Base-by-base conservation (phyloP, 805 yeast species). In the Peterozyma toletana region DNA sequence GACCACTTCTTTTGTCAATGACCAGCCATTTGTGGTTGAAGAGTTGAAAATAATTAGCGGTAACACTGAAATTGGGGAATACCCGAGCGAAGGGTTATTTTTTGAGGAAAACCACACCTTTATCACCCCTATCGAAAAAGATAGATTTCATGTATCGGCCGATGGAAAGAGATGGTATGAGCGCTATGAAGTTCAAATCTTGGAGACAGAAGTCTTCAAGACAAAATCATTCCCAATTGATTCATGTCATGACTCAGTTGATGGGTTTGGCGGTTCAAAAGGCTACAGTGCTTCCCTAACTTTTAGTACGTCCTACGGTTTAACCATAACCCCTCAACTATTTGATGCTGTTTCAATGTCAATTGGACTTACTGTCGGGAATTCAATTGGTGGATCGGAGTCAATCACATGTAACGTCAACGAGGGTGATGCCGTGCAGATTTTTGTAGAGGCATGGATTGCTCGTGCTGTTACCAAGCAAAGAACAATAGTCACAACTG, bases 361-460 rank as follows among this genome's bases (percentile, higher is more conserved):
- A 14, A 18, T 40, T 3, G 41, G 44, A 17, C 33, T 37, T 5
- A 11, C 33, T 4, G 11, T 44, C 13, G 30, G 41, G 13, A 38
- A 37, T 11, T 16, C 44, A 3, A 29, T 44, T 15, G 30, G 43
- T 10, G 39, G 21, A 2, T 33, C 41, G 1, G 47, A 44, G 29
- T 29, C 39, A 6, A 44, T 44, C 16, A 31, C 44, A 16, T 44
- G 47, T 27, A 17, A 33, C 10, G 44, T 40, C 7, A 37, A 33
- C 13, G 39, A 33, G 10, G 47, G 47, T 2, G 47, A 44, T 29
- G 40, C 29, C 17, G 47, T 37, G 9, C 47, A 44, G 30, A 17
- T 44, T 7, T 44, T 44, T 40, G 44, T 40, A 14, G 47, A 44
- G 15, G 44, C 47, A 3, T 44, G 47, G 47, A 37, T 40, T 9